Percentiles rank a stretch among this genome's conserved stretches.
Evolutionary conservation across 1,284 basidiomycete genomes (phyloP).

Genomic region (Salmacisia buchloeana): DNA sequence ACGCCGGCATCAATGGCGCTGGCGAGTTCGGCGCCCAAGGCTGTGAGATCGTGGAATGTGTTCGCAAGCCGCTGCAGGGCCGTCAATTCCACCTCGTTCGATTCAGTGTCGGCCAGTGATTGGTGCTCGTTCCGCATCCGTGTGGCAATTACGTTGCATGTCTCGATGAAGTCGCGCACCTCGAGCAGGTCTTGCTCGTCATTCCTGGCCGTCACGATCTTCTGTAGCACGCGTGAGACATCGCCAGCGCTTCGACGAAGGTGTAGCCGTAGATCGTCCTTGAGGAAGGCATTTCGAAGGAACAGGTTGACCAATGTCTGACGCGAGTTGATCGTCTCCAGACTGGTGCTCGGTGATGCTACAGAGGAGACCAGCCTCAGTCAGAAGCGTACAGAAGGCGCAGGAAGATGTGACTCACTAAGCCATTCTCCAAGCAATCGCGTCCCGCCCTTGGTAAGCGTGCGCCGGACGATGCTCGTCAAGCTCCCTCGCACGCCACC

Average conservation of each 20-base stretch:
- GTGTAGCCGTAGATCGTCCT: constrained; percentile 29
- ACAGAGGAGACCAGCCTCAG: neutral
- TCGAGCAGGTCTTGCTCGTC: constrained; percentile 47
- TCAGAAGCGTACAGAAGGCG: neutral
- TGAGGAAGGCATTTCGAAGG: constrained; percentile 18
- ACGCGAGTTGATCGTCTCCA: constrained; percentile 26
- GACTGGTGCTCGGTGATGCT: constrained; percentile 32
- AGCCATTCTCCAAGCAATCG: constrained; percentile 43
- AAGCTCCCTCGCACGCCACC: constrained; percentile 37
- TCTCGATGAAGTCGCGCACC: constrained; percentile 37
- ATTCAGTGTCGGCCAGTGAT: neutral
- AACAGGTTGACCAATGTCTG: constrained; percentile 38
- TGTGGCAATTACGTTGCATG: constrained; percentile 17
- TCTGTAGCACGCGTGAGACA: constrained; percentile 38
- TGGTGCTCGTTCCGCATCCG: constrained; percentile 15
- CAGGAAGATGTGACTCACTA: constrained; percentile 10
- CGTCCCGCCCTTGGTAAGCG: constrained; percentile 42
- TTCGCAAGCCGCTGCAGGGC: constrained; percentile 2
- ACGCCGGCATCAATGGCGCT: constrained; percentile 47
- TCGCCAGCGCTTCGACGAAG: constrained; percentile 36
- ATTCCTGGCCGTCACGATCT: constrained; percentile 31
- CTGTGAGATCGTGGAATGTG: constrained; percentile 2
- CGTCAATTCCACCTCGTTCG: neutral
- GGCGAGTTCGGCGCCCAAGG: constrained; percentile 18
- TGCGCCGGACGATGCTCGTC: constrained; percentile 36